Base-by-base conservation (phyloP, 495 filamentous ascomycete genomes). In the Lophiotrema nucula region DNA sequence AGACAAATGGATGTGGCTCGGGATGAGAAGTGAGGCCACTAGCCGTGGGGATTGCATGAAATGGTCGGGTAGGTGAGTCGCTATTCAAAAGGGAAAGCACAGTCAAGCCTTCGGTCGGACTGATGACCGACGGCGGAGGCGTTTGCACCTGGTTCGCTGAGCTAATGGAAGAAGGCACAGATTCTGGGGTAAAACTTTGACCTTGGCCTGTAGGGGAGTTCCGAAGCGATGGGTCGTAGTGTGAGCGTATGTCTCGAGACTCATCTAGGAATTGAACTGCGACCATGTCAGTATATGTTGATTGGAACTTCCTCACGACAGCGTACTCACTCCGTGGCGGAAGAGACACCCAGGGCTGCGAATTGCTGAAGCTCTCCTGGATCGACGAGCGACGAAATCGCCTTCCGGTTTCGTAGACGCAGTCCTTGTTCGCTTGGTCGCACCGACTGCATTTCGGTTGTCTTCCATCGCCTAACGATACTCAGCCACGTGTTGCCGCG, bases 201-300 rank as follows among this genome's bases (percentile, higher is more conserved):
- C n/a, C n/a, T n/a, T n/a, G n/a, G n/a, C 38, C 42, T n/a, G 24
- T 26, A 1, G 45, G 25, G n/a, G 52, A 19, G 19, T 33, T 3
- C 8, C 35, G 22, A 22, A 35, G 1, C n/a, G 28, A 33, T 23
- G 47, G 12, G 27, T 58, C 60, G 49, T 64, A 64, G 4, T 57
- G 48, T 2, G 53, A 37, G 10, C 60, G 53, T 1, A 64, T 38
- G 2, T 64, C 60, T 10, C 48, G 39, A 24, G 60, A 58, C 22
- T 64, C 41, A 27, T 64, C 60, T 3, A 64, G 48, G 44, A 64
- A 64, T 33, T 64, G 53, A 19, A 64, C 60, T 64, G 22, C 16
- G 11, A 13, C 15, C 6, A 6, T 10, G 16, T 46, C 18, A 47
- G 16, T 21, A 27, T 3, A 18, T n/a, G 26, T 46, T 13, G 15